These are phyloP conservation scores for Schizothecium vesticola DNA, from an alignment of 495 filamentous ascomycete species.

Conservation along the genomic window DNA sequence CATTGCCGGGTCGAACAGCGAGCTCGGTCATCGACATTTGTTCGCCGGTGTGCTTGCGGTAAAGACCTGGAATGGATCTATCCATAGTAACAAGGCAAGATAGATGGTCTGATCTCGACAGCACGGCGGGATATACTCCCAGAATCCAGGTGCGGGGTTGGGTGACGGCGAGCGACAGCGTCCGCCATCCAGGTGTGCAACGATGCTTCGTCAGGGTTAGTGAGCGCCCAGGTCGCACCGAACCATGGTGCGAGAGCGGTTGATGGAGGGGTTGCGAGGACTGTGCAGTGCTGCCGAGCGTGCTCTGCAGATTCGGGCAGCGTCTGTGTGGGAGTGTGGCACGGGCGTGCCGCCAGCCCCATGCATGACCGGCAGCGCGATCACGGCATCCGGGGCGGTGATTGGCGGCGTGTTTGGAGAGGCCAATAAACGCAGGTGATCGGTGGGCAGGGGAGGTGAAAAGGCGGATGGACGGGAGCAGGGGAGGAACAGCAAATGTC, in stretches of 20 bases:
- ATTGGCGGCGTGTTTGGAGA: constrained; percentile 27
- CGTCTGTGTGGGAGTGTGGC: constrained; percentile 26
- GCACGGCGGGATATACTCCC: neutral
- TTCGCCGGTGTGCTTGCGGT: neutral
- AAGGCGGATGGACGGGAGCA: constrained; percentile 11
- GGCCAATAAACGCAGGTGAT: constrained; percentile 23
- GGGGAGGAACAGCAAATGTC: constrained; percentile 12
- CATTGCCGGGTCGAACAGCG: neutral
- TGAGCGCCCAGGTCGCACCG: constrained; percentile 1
- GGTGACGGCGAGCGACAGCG: neutral
- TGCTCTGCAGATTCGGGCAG: neutral
- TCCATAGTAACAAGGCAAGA: neutral
- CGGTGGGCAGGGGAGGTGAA: constrained; percentile 19
- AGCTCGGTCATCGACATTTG: neutral
- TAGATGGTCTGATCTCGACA: neutral
- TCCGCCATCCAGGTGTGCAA: constrained; percentile 3
- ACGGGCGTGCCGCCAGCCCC: constrained; percentile 30
- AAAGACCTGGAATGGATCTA: neutral
- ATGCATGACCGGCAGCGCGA: constrained; percentile 32
- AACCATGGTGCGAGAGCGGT: neutral
- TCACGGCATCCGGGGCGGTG: constrained; percentile 24
- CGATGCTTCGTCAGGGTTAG: neutral
- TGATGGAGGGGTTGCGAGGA: constrained; percentile 4
- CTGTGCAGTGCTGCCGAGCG: constrained; percentile 1
- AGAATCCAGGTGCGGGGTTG: constrained; percentile 1